Evolutionary conservation across 2,329 filamentous ascomycete species (phyloP), one percentile per base, ranked within the genome.

Genomic region (Ophiocordyceps camponoti-saundersi): DNA sequence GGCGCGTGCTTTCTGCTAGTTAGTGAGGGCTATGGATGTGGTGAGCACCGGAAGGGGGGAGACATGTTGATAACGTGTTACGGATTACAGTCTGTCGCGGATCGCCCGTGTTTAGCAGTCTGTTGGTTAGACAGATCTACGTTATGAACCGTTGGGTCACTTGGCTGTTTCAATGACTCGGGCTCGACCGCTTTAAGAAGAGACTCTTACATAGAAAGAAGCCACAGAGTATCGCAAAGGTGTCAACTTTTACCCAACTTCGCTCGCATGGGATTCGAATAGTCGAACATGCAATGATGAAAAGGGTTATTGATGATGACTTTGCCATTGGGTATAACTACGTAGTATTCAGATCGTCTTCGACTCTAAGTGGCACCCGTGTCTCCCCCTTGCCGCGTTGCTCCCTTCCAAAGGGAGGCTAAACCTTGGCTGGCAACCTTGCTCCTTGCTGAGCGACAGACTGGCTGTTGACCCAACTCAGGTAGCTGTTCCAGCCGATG

Each of bases 401-500:
- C 16, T 39, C 36, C 36, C 36, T 40, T 20, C 36, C 26, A 29
- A 11, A 40, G 36, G 36, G 36, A 40, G 36, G n/a, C 36, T 40
- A 40, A 20, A 20, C 36, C 36, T 40, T 40, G 10, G n/a, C 36
- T 11, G 36, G n/a, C 36, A 40, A 20, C n/a, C 11, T 12, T 7
- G 11, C 36, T 20, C 36, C 36, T 20, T 40, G 36, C n/a, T 20
- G n/a, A 10, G 36, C 36, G n/a, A 40, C 36, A 20, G 46, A 62
- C 51, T 65, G 59, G 58, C 68, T 73, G 63, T 80, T 80, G 46
- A 79, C 61, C 61, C 68, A 76, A 61, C 77, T 80, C 54, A 80
- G 61, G 57, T 79, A 80, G 52, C 71, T 76, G 63, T 80, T 80
- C 77, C 77, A 80, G 51, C 75, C 76, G 53, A 77, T 72, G 47